Base-by-base conservation (phyloP, 2,329 filamentous ascomycete species). In the Lomentospora prolificans region DNA sequence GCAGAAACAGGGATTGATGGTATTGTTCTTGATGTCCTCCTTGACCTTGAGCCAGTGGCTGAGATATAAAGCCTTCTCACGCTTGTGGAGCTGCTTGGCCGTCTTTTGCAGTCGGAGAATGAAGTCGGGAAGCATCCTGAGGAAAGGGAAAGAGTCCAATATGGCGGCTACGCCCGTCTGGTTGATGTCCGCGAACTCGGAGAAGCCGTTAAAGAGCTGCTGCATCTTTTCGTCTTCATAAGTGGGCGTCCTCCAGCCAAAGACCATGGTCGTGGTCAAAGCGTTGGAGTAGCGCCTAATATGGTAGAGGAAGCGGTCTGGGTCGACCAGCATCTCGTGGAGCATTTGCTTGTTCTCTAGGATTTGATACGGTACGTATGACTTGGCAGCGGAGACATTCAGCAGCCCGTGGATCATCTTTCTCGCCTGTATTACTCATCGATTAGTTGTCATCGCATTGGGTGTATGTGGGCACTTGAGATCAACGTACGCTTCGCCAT, bases 261-360 rank as follows among this genome's bases (percentile, higher is more conserved):
- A 80, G 1, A 76, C 68, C 69, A 80, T 78, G 2, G 70, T 71
- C 0, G 76, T 79, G 0, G 74, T 76, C 2, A 80, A 62, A 1
- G 77, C 72, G 50, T 73, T 74, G 2, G 74, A 71, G 60, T 77
- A 80, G 1, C 76, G 69, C 6, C 75, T 67, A 17, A 79, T 70
- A 56, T 77, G 70, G 12, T 72, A 59, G 6, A 74, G 57, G 56
- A 77, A 75, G 7, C 67, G 58, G 0, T 74, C 60, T 0, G 77
- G 77, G 2, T 66, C 48, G 2, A 60, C 59, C 4, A 64, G 51
- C 5, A 65, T 58, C 2, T 72, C 69, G 17, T n/a, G 62, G 7
- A 76, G 60, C 70, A 79, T 73, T 19, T 72, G 67, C 57, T 72
- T 75, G 61, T 72, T 76, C 58, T 79, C 76, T 2, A 78, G 64